Percentiles rank a stretch among this genome's conserved stretches.
Conservation (phyloP, 2,329 filamentous ascomycete species). For the Phaeosphaeriaceae sp. region DNA sequence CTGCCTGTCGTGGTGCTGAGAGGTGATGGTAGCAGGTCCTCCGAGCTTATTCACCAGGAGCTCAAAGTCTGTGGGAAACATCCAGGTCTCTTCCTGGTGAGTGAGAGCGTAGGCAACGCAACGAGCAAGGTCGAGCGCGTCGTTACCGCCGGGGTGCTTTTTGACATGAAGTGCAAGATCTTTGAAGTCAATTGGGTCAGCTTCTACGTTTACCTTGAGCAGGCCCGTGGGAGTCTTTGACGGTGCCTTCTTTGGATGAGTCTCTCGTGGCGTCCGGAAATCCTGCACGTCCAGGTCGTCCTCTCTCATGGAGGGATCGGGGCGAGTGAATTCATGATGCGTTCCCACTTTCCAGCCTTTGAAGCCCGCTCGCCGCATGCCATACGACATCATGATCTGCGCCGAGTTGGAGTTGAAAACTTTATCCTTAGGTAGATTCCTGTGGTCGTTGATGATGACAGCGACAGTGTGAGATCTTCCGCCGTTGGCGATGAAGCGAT, state of each 20-base stretch:
- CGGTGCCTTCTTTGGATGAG: slow-evolving; percentile 17
- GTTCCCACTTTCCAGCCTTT: slow-evolving; percentile 19
- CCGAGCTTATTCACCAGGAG: slow-evolving; percentile 26
- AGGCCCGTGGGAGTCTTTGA: background rate
- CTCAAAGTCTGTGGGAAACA: slow-evolving; percentile 31
- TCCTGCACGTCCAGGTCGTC: slow-evolving; percentile 20
- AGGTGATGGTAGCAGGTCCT: slow-evolving; percentile 15
- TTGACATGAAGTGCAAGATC: slow-evolving; percentile 30
- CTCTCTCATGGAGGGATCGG: slow-evolving; percentile 8
- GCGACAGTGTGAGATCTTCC: slow-evolving; percentile 14
- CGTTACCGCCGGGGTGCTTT: slow-evolving; percentile 25
- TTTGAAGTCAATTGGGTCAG: slow-evolving; percentile 25
- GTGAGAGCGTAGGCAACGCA: slow-evolving; percentile 30
- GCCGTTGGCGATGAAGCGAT: slow-evolving; percentile 31
- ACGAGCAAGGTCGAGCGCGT: slow-evolving; percentile 38
- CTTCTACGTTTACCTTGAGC: slow-evolving; percentile 6
- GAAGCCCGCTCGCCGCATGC: slow-evolving; percentile 24
- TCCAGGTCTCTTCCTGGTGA: slow-evolving; percentile 30
- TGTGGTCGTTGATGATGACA: slow-evolving; percentile 23
- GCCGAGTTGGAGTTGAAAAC: slow-evolving; percentile 17
- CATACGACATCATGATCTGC: slow-evolving; percentile 29
- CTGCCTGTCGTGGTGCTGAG: slow-evolving; percentile 24
- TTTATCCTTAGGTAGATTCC: slow-evolving; percentile 7
- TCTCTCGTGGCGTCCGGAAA: slow-evolving; percentile 26
- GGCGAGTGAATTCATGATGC: slow-evolving; percentile 8